Percentiles rank a stretch among this genome's conserved stretches.
phyloP scores from a whole-genome alignment of 345 rosid species.

The Brassica rapa region DNA sequence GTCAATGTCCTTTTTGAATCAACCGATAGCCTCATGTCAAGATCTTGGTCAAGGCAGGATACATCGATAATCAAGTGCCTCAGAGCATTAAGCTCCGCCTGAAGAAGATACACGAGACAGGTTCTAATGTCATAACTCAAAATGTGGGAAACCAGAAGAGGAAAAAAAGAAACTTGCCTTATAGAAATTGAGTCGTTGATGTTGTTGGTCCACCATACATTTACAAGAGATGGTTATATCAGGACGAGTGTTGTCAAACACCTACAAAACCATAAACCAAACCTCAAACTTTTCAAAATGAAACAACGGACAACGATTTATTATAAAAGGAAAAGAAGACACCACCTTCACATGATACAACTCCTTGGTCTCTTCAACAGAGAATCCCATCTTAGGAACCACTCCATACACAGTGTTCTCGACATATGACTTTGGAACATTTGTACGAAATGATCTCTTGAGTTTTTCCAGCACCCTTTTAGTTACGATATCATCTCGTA shows the following conservation, averaged over 20 bases:
- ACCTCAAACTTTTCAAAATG: not conserved
- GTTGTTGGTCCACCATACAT: conserved; percentile 45
- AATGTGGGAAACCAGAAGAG: not conserved
- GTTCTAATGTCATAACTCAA: not conserved
- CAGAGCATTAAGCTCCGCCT: conserved; percentile 51
- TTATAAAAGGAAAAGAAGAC: not conserved
- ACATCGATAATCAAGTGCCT: conserved; percentile 54
- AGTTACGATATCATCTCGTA: conserved; percentile 26
- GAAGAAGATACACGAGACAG: conserved; percentile 2
- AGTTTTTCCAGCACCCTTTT: conserved; percentile 39
- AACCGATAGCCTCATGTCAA: conserved; percentile 65
- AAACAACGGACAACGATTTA: not conserved
- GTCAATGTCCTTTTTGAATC: conserved; percentile 51
- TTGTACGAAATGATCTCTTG: conserved; percentile 43
- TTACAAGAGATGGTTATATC: conserved; percentile 59
- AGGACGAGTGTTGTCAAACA: conserved; percentile 44
- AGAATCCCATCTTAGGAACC: conserved; percentile 46
- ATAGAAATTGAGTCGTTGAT: conserved; percentile 47
- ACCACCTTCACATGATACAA: conserved; percentile 57
- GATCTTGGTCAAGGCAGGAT: conserved; percentile 60
- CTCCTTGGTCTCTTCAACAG: conserved; percentile 48
- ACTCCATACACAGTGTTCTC: conserved; percentile 44
- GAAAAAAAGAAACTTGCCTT: conserved; percentile 40
- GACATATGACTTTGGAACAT: conserved; percentile 48
- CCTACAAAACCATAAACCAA: conserved; percentile 24